A percentile compares a stretch with the other conserved stretches of the same genome.
These are phyloP conservation scores for Exophiala viscosa DNA, from an alignment of 2,329 filamentous ascomycete genomes.

Conservation along the genomic window DNA sequence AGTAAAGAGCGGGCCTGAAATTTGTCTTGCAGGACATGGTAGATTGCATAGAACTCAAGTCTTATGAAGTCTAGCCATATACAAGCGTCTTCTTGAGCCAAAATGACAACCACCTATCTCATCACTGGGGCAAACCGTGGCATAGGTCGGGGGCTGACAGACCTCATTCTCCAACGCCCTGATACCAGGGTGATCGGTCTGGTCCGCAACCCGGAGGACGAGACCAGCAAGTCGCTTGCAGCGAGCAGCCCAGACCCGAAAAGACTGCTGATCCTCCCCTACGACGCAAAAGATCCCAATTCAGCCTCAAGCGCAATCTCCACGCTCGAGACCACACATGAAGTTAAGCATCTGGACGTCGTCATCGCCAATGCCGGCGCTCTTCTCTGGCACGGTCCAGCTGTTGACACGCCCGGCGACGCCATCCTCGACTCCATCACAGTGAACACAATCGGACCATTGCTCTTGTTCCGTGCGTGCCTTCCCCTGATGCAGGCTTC, in stretches of 20 bases:
- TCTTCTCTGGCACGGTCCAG: constrained; percentile 56
- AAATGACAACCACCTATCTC: constrained; percentile 20
- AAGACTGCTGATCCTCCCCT: constrained; percentile 26
- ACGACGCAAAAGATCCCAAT: constrained; percentile 22
- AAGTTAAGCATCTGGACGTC: constrained; percentile 46
- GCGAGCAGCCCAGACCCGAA: background rate
- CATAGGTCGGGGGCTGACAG: constrained; percentile 34
- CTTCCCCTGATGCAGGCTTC: constrained; percentile 23
- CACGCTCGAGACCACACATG: constrained; percentile 30
- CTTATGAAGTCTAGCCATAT: no score
- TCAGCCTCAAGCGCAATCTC: constrained; percentile 33
- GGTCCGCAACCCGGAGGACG: constrained; percentile 16
- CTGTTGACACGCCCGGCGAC: constrained; percentile 35
- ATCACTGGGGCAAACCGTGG: constrained; percentile 38
- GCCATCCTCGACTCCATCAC: constrained; percentile 25
- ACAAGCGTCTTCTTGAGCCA: background rate
- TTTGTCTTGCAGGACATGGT: no score
- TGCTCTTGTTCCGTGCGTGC: constrained; percentile 28
- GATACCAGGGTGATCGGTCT: constrained; percentile 28
- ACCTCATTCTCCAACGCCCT: constrained; percentile 26
- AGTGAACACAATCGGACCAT: constrained; percentile 37
- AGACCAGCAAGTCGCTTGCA: constrained; percentile 25
- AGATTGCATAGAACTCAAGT: no score
- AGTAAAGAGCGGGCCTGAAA: no score
- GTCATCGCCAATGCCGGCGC: constrained; percentile 52